These are phyloP conservation scores for Davidsoniella eucalypti DNA, from an alignment of 2,329 filamentous ascomycete genomes.

Conservation along the genomic window DNA sequence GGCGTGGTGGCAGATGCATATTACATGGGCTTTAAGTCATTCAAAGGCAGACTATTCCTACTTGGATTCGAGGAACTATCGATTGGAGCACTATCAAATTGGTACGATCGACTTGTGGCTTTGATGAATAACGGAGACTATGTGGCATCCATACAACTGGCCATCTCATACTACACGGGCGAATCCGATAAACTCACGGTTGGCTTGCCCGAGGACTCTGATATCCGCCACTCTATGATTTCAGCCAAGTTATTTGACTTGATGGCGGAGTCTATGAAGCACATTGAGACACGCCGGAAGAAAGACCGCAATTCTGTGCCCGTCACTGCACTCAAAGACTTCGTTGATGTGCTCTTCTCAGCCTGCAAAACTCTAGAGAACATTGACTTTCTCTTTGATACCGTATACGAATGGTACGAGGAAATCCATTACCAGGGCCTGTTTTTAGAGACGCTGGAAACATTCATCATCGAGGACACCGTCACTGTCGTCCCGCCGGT, in stretches of 20 bases:
- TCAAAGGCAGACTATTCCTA: conserved; percentile 84
- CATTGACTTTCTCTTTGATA: conserved; percentile 73
- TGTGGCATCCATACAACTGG: conserved; percentile 75
- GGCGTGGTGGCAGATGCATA: conserved; percentile 94
- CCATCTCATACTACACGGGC: conserved; percentile 81
- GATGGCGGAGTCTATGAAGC: conserved; percentile 79
- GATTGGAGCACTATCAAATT: conserved; percentile 85
- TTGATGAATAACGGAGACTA: conserved; percentile 97
- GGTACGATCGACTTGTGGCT: conserved; percentile 84
- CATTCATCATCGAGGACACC: conserved; percentile 65
- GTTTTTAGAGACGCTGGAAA: conserved; percentile 78
- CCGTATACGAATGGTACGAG: conserved; percentile 81
- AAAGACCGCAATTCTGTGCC: conserved; percentile 3
- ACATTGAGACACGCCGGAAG: conserved; percentile 23
- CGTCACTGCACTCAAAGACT: conserved; percentile 26
- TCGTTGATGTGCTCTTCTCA: conserved; percentile 68
- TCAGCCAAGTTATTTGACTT: conserved; percentile 83
- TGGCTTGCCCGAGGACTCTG: conserved; percentile 72
- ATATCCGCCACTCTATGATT: conserved; percentile 62
- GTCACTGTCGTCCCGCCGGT: conserved; percentile 63
- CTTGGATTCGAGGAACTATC: conserved; percentile 88
- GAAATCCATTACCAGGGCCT: conserved; percentile 35
- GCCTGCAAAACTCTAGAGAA: conserved; percentile 68
- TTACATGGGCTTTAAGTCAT: conserved; percentile 91
- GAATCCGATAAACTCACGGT: conserved; percentile 89